Base-by-base conservation (phyloP, 306 rosid species). In the Purshia tridentata region DNA sequence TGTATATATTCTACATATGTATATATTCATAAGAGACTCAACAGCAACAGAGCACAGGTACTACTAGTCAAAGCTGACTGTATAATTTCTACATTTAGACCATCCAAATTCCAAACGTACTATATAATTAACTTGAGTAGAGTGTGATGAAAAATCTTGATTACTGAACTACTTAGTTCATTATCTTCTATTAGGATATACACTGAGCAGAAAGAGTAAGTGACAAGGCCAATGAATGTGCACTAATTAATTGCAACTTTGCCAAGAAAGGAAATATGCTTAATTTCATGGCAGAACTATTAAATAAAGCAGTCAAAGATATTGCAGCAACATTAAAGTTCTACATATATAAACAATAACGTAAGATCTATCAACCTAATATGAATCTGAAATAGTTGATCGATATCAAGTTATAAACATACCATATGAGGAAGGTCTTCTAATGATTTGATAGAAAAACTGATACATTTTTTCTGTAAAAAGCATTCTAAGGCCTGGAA, bases 381-480 rank as follows among this genome's bases (percentile, higher is more conserved):
- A 1, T 29, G 35, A 29, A 29, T 61, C 22, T 61, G 67, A 39
- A 23, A 68, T 52, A 3, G 55, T n/a, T 14, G 47, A n/a, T n/a
- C n/a, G n/a, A 51, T 37, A 37, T 16, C 9, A 8, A 51, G 18
- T 10, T 35, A 37, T 16, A 22, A 37, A 50, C 78, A 70, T 75
- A 86, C 89, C 89, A 35, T 48, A 86, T 52, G 59, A 77, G 56
- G 81, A 72, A 19, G 89, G 89, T 3, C 48, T 67, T 39, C 10
- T 68, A 15, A 86, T 75, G 29, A 86, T 80, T 8, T 78, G 69
- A 60, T 67, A 44, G 29, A 77, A 6, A 3, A 78, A 15, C 6
- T 44, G 18, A 66, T 67, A 86, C 5, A 74, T 29, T 58, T 72
- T 51, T 18, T 59, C 74, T 51, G 80, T 22, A 37, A 59, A 63